Conservation (phyloP, 345 rosid genomes). For the Acer campestre region DNA sequence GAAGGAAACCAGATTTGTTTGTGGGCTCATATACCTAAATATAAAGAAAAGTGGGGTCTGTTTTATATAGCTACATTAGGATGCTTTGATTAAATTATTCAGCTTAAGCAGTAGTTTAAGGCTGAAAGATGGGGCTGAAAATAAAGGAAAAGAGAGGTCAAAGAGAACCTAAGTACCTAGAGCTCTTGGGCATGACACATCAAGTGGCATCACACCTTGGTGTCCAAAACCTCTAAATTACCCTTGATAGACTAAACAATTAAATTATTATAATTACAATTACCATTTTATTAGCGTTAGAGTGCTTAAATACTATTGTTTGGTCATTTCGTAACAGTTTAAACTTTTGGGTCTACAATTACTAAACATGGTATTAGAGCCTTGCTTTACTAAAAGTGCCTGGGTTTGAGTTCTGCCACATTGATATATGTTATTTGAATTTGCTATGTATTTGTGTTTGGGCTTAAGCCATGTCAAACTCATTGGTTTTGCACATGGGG, state of each 20-base stretch:
- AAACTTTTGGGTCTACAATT: no score
- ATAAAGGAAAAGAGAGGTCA: background rate
- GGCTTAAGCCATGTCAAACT: no score
- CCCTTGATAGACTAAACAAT: background rate
- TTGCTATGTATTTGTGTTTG: no score
- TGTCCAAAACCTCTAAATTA: background rate
- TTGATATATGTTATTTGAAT: no score
- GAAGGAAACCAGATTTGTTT: background rate
- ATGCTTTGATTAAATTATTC: background rate
- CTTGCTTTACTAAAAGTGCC: no score
- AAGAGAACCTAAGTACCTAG: background rate
- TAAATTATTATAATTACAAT: no score
- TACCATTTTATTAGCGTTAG: background rate
- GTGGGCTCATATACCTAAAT: no score
- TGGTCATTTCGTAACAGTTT: no score
- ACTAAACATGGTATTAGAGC: no score
- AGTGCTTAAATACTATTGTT: background rate
- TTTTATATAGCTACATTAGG: background rate
- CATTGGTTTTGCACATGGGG: no score
- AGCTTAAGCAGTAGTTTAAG: background rate
- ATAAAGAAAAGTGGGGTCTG: background rate
- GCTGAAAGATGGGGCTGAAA: background rate
- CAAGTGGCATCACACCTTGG: background rate
- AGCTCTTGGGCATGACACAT: background rate
- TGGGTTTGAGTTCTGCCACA: no score